Conservation (phyloP, 2,329 filamentous ascomycete species). For the Blastomyces emzantsi region DNA sequence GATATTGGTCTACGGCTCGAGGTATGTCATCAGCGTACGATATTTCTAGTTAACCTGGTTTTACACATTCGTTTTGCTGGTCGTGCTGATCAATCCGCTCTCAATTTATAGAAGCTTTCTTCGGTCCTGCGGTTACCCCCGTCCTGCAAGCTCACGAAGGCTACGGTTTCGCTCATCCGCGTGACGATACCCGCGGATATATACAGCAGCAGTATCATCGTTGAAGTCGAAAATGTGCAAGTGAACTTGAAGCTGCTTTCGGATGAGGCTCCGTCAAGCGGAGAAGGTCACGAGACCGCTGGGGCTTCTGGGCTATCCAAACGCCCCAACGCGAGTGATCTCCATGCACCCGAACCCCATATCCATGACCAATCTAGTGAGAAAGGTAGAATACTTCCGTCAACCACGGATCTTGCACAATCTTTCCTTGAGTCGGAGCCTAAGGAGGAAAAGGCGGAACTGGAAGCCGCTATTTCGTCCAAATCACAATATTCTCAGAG, state of each 20-base stretch:
- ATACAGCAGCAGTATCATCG: constrained; percentile 70
- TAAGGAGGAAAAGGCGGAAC: constrained; percentile 46
- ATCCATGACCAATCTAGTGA: constrained; percentile 24
- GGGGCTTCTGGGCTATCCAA: not conserved
- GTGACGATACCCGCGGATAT: constrained; percentile 83
- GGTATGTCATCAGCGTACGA: constrained; percentile 41
- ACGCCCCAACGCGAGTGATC: not conserved
- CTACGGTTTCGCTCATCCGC: constrained; percentile 65
- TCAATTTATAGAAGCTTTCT: constrained; percentile 59
- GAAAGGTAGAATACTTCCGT: constrained; percentile 37
- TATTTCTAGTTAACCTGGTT: constrained; percentile 12
- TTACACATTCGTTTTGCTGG: constrained; percentile 17
- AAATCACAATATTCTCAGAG: constrained; percentile 42
- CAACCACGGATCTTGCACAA: constrained; percentile 49
- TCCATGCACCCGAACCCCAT: constrained; percentile 18
- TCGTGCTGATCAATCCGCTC: not conserved
- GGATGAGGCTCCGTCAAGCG: constrained; percentile 29
- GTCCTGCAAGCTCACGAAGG: constrained; percentile 60
- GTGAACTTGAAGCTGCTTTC: constrained; percentile 53
- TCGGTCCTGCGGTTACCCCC: constrained; percentile 64
- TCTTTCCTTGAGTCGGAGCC: constrained; percentile 54
- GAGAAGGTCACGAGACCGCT: constrained; percentile 8
- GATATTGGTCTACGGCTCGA: constrained; percentile 75
- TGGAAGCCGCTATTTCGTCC: constrained; percentile 48
- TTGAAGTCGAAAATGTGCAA: constrained; percentile 74